Percentiles rank a stretch among this genome's conserved stretches.
phyloP scores from a whole-genome alignment of 192 early-diverging fungal species.

The Allomyces macrogynus region DNA sequence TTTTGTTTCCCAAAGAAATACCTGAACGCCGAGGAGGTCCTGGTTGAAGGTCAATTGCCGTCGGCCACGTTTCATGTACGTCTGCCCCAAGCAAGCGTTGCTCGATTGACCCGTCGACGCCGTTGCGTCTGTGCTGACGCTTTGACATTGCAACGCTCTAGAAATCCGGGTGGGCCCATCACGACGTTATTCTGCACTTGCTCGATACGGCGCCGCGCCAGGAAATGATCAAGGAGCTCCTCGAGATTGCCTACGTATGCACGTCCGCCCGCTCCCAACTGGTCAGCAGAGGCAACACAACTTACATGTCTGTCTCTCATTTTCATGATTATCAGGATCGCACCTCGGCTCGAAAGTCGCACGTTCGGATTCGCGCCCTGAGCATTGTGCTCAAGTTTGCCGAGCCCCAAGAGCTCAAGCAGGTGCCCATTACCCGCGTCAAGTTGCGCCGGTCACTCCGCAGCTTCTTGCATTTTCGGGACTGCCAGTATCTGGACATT shows the following conservation, averaged over 20 bases:
- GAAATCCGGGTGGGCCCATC: too few species aligned
- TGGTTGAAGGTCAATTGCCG: neutral
- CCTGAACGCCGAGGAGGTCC: neutral
- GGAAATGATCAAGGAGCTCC: neutral
- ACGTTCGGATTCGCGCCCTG: neutral
- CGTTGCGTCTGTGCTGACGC: too few species aligned
- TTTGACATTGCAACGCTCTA: neutral
- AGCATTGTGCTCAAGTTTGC: too few species aligned
- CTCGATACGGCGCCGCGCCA: neutral
- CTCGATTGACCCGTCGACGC: neutral
- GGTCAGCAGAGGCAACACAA: neutral
- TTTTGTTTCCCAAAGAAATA: neutral
- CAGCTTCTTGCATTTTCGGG: neutral
- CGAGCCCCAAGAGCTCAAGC: neutral
- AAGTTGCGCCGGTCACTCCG: neutral
- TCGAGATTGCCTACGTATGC: neutral
- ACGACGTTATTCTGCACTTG: neutral
- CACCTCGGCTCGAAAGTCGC: neutral
- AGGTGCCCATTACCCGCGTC: neutral
- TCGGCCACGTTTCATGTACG: neutral
- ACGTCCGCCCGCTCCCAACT: neutral
- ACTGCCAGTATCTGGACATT: neutral
- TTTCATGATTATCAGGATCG: neutral
- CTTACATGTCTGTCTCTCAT: neutral
- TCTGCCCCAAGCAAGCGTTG: neutral